Percentiles rank a stretch among this genome's conserved stretches.
Evolutionary conservation across 305 asterid genomes (phyloP).

Genomic region (Salvia sclarea): DNA sequence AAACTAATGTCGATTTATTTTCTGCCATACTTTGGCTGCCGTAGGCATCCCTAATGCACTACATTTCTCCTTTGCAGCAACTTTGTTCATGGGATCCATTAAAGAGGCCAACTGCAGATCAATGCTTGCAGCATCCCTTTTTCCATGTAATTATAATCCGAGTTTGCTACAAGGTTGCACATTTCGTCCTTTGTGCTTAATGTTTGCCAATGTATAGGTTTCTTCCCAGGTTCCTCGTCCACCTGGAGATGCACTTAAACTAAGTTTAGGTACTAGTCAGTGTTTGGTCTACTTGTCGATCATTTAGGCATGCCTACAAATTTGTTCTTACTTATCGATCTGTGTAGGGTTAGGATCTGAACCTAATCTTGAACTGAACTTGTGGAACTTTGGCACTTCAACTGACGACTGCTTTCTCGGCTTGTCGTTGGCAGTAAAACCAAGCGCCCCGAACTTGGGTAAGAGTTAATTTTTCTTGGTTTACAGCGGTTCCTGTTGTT

Average conservation of each 20-base stretch:
- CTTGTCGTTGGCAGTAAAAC: constrained; percentile 89
- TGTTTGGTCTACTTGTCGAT: constrained; percentile 27
- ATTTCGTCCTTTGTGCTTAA: constrained; percentile 37
- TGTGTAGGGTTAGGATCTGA: constrained; percentile 63
- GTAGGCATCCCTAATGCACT: constrained; percentile 20
- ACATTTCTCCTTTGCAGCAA: constrained; percentile 55
- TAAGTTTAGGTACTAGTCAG: constrained; percentile 58
- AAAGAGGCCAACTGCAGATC: constrained; percentile 92
- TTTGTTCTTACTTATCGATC: constrained; percentile 21
- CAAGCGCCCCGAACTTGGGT: constrained; percentile 79
- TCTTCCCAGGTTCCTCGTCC: constrained; percentile 60
- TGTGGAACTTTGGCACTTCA: constrained; percentile 77
- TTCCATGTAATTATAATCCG: constrained; percentile 58
- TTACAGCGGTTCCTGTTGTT: no score
- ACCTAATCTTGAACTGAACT: constrained; percentile 97
- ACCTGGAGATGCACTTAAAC: constrained; percentile 64
- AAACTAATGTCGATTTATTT: constrained; percentile 26
- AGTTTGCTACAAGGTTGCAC: constrained; percentile 24
- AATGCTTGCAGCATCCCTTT: constrained; percentile 88
- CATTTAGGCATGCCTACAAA: constrained; percentile 25
- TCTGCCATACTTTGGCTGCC: background rate
- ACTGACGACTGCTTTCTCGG: constrained; percentile 87
- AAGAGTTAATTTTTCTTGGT: no score
- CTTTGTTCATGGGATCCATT: constrained; percentile 95
- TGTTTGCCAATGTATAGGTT: constrained; percentile 52